A percentile compares a stretch with the other conserved stretches of the same genome.
phyloP scores from a whole-genome alignment of 73 alveolate species.

The Tetrahymena thermophila region DNA sequence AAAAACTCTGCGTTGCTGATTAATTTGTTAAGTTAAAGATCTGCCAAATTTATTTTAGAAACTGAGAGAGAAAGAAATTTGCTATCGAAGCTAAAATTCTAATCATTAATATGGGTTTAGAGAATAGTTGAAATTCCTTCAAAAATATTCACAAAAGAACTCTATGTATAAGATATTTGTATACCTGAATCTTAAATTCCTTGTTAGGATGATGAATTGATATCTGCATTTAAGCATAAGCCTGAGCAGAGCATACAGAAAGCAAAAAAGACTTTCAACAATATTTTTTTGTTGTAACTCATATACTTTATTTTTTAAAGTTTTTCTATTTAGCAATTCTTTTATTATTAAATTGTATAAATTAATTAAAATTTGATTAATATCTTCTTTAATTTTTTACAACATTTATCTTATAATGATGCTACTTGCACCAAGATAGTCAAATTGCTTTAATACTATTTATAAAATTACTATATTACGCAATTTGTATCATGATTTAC shows the following conservation, averaged over 20 bases:
- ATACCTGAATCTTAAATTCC: background rate
- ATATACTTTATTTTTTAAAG: background rate
- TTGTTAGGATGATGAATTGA: background rate
- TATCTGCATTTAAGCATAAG: background rate
- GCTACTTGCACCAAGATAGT: no score
- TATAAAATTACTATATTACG: background rate
- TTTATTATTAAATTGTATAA: no score
- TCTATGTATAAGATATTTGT: background rate
- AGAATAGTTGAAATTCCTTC: background rate
- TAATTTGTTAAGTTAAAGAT: background rate
- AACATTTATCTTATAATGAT: background rate
- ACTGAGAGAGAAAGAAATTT: background rate
- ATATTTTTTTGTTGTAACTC: background rate
- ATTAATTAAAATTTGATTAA: no score
- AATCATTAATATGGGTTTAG: background rate
- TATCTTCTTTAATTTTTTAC: background rate
- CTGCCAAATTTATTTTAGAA: background rate
- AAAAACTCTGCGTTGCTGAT: background rate
- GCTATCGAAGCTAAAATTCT: background rate
- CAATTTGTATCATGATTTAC: background rate
- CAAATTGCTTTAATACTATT: no score
- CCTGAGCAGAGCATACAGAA: background rate
- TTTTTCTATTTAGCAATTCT: background rate
- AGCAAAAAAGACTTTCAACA: background rate
- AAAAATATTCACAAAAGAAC: background rate